phyloP scores from a whole-genome alignment of 441 rosid species.

The Jatropha podagrica region DNA sequence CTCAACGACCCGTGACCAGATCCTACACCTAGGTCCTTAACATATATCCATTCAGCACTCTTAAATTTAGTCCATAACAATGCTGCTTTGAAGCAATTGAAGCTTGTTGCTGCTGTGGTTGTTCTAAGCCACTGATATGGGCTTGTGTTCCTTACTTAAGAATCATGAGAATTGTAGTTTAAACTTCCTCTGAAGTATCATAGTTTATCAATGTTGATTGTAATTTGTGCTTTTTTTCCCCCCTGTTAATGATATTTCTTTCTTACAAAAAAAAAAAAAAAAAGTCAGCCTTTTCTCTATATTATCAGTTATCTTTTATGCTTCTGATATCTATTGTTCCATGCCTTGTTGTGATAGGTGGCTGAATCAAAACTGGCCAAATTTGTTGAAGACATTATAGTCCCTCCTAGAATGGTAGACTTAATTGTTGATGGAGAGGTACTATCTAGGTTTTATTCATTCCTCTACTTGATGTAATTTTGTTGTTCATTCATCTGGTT shows the following conservation, averaged over 20 bases:
- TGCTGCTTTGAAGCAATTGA: background rate
- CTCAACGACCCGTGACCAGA: no score
- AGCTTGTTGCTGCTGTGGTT: background rate
- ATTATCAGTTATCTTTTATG: background rate
- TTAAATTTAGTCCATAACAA: background rate
- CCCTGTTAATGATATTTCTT: background rate
- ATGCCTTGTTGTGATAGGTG: constrained; percentile 42
- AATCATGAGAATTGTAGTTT: background rate
- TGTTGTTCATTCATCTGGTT: background rate
- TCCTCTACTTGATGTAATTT: constrained; percentile 9
- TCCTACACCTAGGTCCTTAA: no score
- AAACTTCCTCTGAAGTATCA: background rate
- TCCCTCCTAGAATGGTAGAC: constrained; percentile 98
- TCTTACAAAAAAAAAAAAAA: background rate
- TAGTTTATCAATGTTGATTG: background rate
- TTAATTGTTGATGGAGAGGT: constrained; percentile 99
- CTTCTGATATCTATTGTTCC: constrained; percentile 6
- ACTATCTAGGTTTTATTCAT: constrained; percentile 30
- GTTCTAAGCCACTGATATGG: background rate
- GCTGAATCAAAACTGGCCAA: constrained; percentile 96
- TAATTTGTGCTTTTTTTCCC: background rate
- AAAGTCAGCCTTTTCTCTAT: background rate
- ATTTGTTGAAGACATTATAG: constrained; percentile 97
- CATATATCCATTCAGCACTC: background rate
- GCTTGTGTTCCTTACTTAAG: background rate